Evolutionary conservation across 495 filamentous ascomycete species (phyloP), one percentile per base, ranked within the genome.

Genomic region (Penicillium maclennaniae): DNA sequence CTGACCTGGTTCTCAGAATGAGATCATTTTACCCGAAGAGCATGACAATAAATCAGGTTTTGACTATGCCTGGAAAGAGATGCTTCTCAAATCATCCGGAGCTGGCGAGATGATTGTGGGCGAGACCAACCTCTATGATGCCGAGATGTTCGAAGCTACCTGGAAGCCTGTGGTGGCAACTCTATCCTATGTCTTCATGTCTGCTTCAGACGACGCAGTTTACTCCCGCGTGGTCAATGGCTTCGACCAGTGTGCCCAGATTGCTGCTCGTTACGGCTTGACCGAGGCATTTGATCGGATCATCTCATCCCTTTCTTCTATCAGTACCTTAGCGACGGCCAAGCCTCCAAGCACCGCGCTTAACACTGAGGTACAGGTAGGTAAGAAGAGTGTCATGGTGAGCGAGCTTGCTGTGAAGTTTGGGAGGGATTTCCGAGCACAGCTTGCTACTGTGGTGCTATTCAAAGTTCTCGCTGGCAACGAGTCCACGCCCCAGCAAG

Each of bases 101-200:
- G 80, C 87, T 17, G 83, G 86, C 19, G 81, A 88, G 43, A 70
- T 96, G 49, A 73, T 85, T 2, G 75, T 95, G 40, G 95, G 91
- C 62, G 80, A 96, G 56, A 96, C 92, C 15, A 99, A 97, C 66
- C 83, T 93, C 31, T 97, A 87, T 71, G 93, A 99, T 69, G 88
- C 91, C 7, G 89, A 97, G 62, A 97, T 99, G 91, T 97, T 99
- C 66, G 84, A 86, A 49, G 88, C 92, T 28, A 96, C 91, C 5
- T 99, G 93, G 93, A 91, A 85, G 69, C 90, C 93, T 7, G 87
- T 97, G 53, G 79, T 99, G 12, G 90, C 95, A 15, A 97, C 95
- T 1, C 76, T 99, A 38, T 93, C 92, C 3, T 99, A 97, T 65
- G 93, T 97, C 15, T 99, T 99, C 71, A 92, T 97, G 87, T 97